These are phyloP conservation scores for Galerina marginata DNA, from an alignment of 768 basidiomycete species.

Conservation along the genomic window DNA sequence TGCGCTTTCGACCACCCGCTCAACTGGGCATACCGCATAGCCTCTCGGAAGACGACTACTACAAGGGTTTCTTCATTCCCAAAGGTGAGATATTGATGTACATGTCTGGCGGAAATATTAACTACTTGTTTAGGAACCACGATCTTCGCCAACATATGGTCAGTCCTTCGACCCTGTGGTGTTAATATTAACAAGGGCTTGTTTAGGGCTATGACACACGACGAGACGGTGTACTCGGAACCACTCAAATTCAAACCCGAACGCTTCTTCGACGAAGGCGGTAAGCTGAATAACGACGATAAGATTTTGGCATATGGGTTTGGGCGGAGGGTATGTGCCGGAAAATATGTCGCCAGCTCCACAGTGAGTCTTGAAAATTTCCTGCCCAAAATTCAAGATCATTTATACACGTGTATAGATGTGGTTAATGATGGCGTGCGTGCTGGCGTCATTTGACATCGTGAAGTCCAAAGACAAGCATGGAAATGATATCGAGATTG, in stretches of 20 bases:
- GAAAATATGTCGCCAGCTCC: slow-evolving; percentile 4
- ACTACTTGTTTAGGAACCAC: not conserved
- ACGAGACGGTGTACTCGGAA: slow-evolving; percentile 37
- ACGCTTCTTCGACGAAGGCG: slow-evolving; percentile 30
- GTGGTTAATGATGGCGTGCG: slow-evolving; percentile 21
- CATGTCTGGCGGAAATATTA: too few species aligned
- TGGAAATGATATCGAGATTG: slow-evolving; percentile 39
- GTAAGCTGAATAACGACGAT: slow-evolving; percentile 21
- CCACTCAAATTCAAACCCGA: slow-evolving; percentile 38
- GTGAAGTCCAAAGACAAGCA: slow-evolving; percentile 33
- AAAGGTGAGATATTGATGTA: slow-evolving; percentile 11
- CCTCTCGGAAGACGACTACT: slow-evolving; percentile 26
- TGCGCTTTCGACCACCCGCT: slow-evolving; percentile 16
- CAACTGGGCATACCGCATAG: slow-evolving; percentile 26
- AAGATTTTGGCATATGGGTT: slow-evolving; percentile 16
- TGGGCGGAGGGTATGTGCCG: slow-evolving; percentile 9
- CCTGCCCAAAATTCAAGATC: not conserved
- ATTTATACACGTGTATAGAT: slow-evolving; percentile 4
- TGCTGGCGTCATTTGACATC: slow-evolving; percentile 39
- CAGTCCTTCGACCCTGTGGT: not conserved
- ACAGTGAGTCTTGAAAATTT: not conserved
- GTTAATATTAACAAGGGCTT: too few species aligned
- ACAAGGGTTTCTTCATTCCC: slow-evolving; percentile 29
- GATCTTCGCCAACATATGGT: slow-evolving; percentile 1
- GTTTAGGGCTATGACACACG: slow-evolving; percentile 27